These are phyloP conservation scores for Saitoella complicata DNA, from an alignment of 805 yeast species.

Conservation along the genomic window DNA sequence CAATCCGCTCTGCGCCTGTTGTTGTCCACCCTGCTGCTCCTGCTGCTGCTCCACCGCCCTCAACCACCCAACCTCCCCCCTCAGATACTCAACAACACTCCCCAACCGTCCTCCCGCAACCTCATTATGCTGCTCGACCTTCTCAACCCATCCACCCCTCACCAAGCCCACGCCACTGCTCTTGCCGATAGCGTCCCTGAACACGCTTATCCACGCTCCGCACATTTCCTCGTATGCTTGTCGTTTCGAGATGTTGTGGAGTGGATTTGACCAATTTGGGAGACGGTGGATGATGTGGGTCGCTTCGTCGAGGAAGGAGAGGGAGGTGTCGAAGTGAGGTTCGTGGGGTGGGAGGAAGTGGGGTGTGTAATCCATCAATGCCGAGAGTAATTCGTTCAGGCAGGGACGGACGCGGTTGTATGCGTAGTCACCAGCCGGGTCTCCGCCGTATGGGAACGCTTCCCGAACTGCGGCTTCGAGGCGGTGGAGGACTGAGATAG, in stretches of 20 bases:
- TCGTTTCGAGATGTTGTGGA: slow-evolving; percentile 26
- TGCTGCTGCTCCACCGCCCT: neutral
- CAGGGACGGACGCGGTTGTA: slow-evolving; percentile 54
- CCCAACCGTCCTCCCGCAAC: slow-evolving; percentile 27
- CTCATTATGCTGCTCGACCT: slow-evolving; percentile 31
- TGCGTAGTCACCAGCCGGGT: slow-evolving; percentile 56
- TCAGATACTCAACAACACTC: slow-evolving; percentile 30
- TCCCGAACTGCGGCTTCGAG: slow-evolving; percentile 30
- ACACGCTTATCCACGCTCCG: slow-evolving; percentile 38
- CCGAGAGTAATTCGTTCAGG: slow-evolving; percentile 51
- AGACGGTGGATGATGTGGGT: slow-evolving; percentile 42
- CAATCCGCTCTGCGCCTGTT: too few relatives aligned
- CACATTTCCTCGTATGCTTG: slow-evolving; percentile 47
- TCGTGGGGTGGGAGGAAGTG: slow-evolving; percentile 61
- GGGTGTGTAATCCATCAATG: slow-evolving; percentile 58
- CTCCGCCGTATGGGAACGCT: slow-evolving; percentile 62
- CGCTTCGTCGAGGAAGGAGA: slow-evolving; percentile 47
- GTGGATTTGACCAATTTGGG: slow-evolving; percentile 45
- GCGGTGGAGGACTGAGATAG: slow-evolving; percentile 32
- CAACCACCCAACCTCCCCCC: slow-evolving; percentile 24
- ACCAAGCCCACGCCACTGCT: slow-evolving; percentile 25
- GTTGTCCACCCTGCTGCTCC: too few relatives aligned
- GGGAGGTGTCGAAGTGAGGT: slow-evolving; percentile 33
- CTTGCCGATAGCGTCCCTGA: slow-evolving; percentile 23
- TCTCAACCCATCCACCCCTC: slow-evolving; percentile 26